Evolutionary conservation across 805 yeast species (phyloP), one percentile per base, ranked within the genome.

Genomic region (Teunomyces lycoperdinae): DNA sequence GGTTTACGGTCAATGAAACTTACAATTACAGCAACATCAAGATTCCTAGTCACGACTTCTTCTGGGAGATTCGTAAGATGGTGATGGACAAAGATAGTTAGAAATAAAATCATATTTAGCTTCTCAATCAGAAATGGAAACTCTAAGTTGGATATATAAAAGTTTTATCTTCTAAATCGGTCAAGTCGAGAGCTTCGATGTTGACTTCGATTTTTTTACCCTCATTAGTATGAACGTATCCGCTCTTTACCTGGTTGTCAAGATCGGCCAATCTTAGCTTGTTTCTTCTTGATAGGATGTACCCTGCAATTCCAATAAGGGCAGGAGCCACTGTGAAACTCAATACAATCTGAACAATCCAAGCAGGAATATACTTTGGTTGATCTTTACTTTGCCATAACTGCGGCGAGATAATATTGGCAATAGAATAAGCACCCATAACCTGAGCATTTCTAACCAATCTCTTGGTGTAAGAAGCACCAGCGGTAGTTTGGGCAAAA

Each of bases 331-430:
- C 36, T 33, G 68, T 61, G 57, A 77, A 80, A 8, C 80, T 70
- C n/a, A 78, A 53, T 9, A 79, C 80, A 43, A 80, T 77, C 56
- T 80, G 85, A 9, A 79, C 80, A 45, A 73, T 66, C 85, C 85
- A 60, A 9, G 67, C 63, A 4, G 61, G 56, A 14, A 53, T 50
- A 34, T 60, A 64, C 11, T 58, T 51, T 42, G 84, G 84, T 6
- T 73, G 68, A 52, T 74, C 76, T n/a, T 55, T 59, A 7, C 56
- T 63, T 57, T 70, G 68, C 83, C 84, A 81, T 31, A 80, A 56
- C 57, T 80, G 85, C 3, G 85, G 84, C 3, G 82, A 74, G 27
- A 80, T 73, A 31, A 80, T 69, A 53, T 81, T 80, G 7, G 80
- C 67, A 43, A 79, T 51, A 49, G 78, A 67, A 49, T 76, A 80